Evolutionary conservation across 2,329 filamentous ascomycete species (phyloP), one percentile per base, ranked within the genome.

Genomic region (Aspergillus sp.): DNA sequence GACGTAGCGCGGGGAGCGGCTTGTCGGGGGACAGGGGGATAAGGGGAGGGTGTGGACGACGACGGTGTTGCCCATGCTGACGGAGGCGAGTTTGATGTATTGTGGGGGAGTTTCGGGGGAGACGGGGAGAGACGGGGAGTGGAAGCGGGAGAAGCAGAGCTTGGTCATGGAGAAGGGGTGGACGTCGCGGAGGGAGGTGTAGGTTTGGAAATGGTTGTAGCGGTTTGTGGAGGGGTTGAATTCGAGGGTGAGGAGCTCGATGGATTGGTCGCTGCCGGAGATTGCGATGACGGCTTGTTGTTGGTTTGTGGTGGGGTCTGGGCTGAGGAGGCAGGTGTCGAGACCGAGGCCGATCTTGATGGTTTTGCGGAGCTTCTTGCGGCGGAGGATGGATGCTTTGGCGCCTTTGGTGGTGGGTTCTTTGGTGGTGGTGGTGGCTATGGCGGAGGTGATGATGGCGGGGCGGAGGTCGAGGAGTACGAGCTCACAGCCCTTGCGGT

Each of bases 201-300:
- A 86, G 7, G 73, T 71, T 44, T 76, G 75, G 69, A 88, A 79
- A 7, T 76, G 74, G 42, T 80, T 77, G 65, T 83, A 78, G 2
- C 36, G 36, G 42, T 51, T 17, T 51, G 68, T 71, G 2, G 74
- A 75, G 3, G 71, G 70, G 6, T 78, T 73, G 71, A 91, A 90
- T 65, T 96, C 90, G 60, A 96, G 79, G 0, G 91, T 93, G 75
- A 88, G 90, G 27, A 96, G 79, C 5, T 86, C 86, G 65, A 96
- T 88, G 10, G 91, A 92, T 62, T 88, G 87, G 73, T 96, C 90
- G 68, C 90, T 89, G 8, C 89, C 89, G 2, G 90, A 90, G 13
- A 96, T 86, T 6, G 92, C 93, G 65, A 96, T 83, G 50, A 90
- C 85, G 65, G 92, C 90, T 76, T 97, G 92, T 51, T 88, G 92